Base-by-base conservation (phyloP, 208 protist genomes). In the Leptomonas seymouri region DNA sequence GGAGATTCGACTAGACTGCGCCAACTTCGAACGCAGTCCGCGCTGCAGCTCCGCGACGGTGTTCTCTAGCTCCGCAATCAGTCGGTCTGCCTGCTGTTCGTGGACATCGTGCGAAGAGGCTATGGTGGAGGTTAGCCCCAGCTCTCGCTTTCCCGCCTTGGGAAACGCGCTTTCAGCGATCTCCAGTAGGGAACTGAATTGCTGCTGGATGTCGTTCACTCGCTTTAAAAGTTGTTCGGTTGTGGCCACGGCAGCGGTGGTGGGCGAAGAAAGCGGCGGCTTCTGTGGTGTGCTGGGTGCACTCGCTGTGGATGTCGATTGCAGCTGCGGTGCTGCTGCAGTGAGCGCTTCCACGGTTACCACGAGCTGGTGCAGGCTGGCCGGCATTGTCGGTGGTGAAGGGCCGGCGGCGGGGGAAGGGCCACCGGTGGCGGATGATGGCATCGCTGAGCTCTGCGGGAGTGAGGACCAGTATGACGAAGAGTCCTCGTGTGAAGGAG, bases 21-120 rank as follows among this genome's bases (percentile, higher is more conserved):
- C 61, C 25, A 78, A 56, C 63, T 93, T 93, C 14, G 63, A 78
- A 50, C 90, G 85, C 25, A 95, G 92, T 21, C 81, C 90, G n/a
- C 21, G 66, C 64, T 93, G 90, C 42, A 95, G 51, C n/a, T 21
- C 34, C 11, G 46, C 77, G 14, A 81, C 72, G 2, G 45, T 46
- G 25, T 15, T n/a, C 59, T 79, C 61, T 28, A 76, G 25, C 9
- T 76, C 34, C 30, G 12, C 0, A 67, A 67, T 53, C 12, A n/a
- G 44, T 25, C 25, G 45, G 20, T 57, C 58, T n/a, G 64, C 57
- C 34, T 51, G 41, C 59, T 56, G 39, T 18, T 15, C 69, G 7
- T 16, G 30, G 34, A 6, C 14, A 36, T 16, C 67, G 49, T 41
- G 36, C 16, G 9, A 3, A 39, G 34, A 39, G 34, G 49, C 14